Conservation (phyloP, 2,329 filamentous ascomycete species). For the Diaporthe velutina region DNA sequence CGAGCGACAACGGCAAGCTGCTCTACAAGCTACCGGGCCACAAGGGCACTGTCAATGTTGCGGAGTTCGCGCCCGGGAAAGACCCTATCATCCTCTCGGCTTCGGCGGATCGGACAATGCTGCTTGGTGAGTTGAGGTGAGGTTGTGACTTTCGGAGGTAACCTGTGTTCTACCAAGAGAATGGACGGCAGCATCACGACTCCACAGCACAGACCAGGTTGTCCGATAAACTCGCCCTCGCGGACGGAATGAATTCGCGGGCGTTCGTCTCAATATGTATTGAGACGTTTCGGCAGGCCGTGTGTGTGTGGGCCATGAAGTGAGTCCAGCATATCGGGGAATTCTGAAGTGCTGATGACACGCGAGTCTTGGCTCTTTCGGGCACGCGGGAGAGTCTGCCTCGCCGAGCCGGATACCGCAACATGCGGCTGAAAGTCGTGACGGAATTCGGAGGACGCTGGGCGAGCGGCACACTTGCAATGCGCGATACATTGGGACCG, state of each 20-base stretch:
- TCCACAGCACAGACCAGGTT: background rate
- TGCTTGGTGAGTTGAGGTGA: constrained; percentile 85
- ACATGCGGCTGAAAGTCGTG: constrained; percentile 1
- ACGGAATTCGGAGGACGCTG: background rate
- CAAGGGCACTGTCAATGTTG: constrained; percentile 94
- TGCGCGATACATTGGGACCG: background rate
- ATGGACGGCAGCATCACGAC: background rate
- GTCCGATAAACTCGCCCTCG: background rate
- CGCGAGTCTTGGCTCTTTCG: background rate
- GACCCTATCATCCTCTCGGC: constrained; percentile 91
- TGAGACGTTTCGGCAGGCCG: constrained; percentile 19
- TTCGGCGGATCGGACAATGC: constrained; percentile 88
- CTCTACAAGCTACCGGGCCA: constrained; percentile 96
- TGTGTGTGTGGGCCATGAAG: constrained; percentile 16
- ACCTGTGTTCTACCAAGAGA: background rate
- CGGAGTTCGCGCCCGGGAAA: constrained; percentile 86
- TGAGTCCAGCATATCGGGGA: constrained; percentile 4
- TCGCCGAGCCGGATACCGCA: constrained; percentile 5
- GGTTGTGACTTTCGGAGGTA: constrained; percentile 38
- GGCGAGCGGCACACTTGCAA: background rate
- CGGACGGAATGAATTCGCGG: background rate
- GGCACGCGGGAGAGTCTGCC: background rate
- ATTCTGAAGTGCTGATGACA: constrained; percentile 25
- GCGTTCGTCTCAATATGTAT: constrained; percentile 24
- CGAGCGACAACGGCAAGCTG: constrained; percentile 87